Base-by-base conservation (phyloP, 2,329 filamentous ascomycete genomes). In the Trichothecium sympodiale region DNA sequence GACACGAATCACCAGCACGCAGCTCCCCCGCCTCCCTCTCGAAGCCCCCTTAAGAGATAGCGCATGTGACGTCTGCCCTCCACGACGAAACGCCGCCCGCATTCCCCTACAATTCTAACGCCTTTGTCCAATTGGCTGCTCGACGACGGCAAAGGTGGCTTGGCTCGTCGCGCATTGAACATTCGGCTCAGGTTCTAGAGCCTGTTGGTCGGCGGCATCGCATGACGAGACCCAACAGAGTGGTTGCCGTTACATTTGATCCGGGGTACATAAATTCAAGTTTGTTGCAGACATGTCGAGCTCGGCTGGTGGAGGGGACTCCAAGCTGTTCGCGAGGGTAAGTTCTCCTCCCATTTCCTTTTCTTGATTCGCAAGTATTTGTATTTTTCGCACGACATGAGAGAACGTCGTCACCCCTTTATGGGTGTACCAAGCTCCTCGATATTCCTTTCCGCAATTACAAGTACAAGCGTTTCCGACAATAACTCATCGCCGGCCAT, bases 261-360 rank as follows among this genome's bases (percentile, higher is more conserved):
- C 20, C 20, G 20, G 20, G 20, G 20, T 25, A 25, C 10, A n/a
- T n/a, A n/a, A 15, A 25, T 17, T 28, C 17, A 29, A 13, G 13
- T 30, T n/a, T 8, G 8, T 12, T 29, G 35, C 15, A 28, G 30
- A 51, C 53, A 77, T 77, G 71, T 68, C 72, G 51, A 64, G 56
- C 52, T 60, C 67, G 42, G 64, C 52, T 43, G 50, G 77, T 61
- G 85, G 84, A 65, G 87, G 91, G 64, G 91, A 96, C 77, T 94
- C 91, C 67, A 96, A 95, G 77, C 80, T 98, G 67, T 98, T 98
- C 70, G 89, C 91, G 61, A 80, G 91, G 70, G 91, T 98, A 75
- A 70, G 71, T 61, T 33, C 31, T 12, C 31, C 18, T 33, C 12
- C 20, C 10, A 18, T 17, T 10, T 10, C 20, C 20, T 25, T 10